Conservation (phyloP, 2,329 filamentous ascomycete genomes). For the Podosphaera xanthii region DNA sequence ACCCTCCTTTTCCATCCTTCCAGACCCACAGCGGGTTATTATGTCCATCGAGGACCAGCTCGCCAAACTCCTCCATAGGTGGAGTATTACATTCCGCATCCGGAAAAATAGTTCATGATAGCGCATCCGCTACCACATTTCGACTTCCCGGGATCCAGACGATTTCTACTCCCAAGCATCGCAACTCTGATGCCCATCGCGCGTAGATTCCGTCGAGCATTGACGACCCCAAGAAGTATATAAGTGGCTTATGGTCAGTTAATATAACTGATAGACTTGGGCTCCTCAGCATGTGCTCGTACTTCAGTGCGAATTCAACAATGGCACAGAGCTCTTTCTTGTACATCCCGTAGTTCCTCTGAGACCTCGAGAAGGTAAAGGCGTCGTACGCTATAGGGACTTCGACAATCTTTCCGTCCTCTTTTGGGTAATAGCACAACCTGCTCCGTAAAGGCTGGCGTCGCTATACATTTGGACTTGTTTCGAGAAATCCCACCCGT, state of each 20-base stretch:
- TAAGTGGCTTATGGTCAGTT: no score
- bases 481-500: neutral
- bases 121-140: neutral
- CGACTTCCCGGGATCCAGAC: neutral
- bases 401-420: no score
- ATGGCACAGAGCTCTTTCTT: neutral
- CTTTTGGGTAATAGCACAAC: conserved; percentile 1
- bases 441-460: conserved; percentile 2
- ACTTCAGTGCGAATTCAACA: conserved; percentile 2
- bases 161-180: neutral
- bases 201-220: no score
- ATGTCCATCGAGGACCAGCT: neutral
- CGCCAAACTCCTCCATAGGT: neutral
- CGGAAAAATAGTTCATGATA: neutral
- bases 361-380: no score
- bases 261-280: no score
- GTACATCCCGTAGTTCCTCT: conserved; percentile 1
- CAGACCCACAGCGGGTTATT: neutral
- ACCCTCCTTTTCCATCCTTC: neutral
- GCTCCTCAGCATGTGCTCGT: neutral
- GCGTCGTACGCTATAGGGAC: no score
- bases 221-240: no score
- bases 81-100: neutral
- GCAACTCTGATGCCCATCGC: no score
- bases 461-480: neutral